Evolutionary conservation across 306 rosid species (phyloP), one percentile per base, ranked within the genome.

Genomic region (Mimosa bimucronata): DNA sequence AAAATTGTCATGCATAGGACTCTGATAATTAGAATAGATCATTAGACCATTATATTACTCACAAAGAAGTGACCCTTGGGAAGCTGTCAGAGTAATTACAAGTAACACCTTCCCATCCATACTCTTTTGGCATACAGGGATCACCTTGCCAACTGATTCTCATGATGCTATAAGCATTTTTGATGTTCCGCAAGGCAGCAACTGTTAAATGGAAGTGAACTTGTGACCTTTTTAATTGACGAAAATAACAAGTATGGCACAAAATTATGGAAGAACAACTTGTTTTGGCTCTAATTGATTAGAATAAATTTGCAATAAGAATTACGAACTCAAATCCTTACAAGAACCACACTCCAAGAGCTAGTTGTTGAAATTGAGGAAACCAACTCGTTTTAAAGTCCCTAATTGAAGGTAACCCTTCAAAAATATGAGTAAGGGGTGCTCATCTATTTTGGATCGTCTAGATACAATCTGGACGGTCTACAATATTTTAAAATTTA

Each of bases 91-190:
- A 61, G 67, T 60, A 60, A 60, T 61, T 61, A 15, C 67, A 61
- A 14, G 67, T 53, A 53, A 61, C n/a, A 61, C 67, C 67, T 28
- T 13, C 67, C 67, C 67, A 61, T 5, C 38, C 14, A 28, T 28
- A 61, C 14, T 28, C 19, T 28, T 0, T 29, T 28, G 67, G 67
- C 67, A 28, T 28, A 19, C 67, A 61, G 37, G 67, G 67, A 60
- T 61, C 67, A 26, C 67, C 67, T 14, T 61, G 67, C 67, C 67
- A 61, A 14, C 19, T 28, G 38, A 61, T 28, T 61, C 40, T 61
- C 38, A 26, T 61, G 38, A 61, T 61, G 38, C 13, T 28, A 61
- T 61, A 61, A 28, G n/a, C 19, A 13, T 61, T 18, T 28, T 13
- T 61, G 67, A 61, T 61, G n/a, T 61, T 13, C 38, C 67, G 38